Evolutionary conservation across 352 stramenopile genomes (phyloP).

Genomic region (Phytophthora hybrid): DNA sequence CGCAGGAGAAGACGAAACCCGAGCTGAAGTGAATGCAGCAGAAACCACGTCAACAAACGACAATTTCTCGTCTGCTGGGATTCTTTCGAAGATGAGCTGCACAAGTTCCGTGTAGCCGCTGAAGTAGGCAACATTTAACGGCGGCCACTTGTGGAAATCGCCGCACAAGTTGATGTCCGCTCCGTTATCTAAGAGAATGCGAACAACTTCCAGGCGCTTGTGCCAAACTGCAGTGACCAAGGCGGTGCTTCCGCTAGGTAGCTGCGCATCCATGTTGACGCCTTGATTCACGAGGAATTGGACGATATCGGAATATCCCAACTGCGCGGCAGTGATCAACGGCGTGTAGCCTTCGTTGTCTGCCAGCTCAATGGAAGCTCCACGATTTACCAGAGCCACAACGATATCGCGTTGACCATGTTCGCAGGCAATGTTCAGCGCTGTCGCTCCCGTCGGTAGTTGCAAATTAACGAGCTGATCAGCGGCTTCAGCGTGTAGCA

Average conservation of each 20-base stretch:
- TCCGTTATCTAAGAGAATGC: constrained; percentile 22
- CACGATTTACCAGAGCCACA: neutral
- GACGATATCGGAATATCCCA: constrained; percentile 16
- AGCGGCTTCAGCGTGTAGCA: neutral
- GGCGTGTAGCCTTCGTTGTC: constrained; percentile 18
- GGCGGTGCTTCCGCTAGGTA: constrained; percentile 16
- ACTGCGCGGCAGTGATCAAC: constrained; percentile 11
- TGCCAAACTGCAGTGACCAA: constrained; percentile 16
- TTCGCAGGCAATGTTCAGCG: constrained; percentile 21
- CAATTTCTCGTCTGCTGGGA: neutral
- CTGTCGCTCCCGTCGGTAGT: constrained; percentile 6
- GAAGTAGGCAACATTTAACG: constrained; percentile 15
- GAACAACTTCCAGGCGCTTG: constrained; percentile 16
- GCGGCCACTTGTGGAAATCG: constrained; percentile 15
- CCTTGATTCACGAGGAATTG: constrained; percentile 17
- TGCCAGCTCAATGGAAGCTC: constrained; percentile 3
- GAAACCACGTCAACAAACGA: constrained; percentile 8
- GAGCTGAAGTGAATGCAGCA: neutral
- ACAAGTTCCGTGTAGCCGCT: constrained; percentile 20
- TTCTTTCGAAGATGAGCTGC: constrained; percentile 14
- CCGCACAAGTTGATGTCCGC: constrained; percentile 14
- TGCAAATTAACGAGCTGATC: neutral
- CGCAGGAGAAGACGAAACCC: neutral
- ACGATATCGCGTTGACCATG: constrained; percentile 8
- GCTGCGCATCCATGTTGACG: neutral